Conservation (phyloP, 2,329 filamentous ascomycete species). For the Pezicula neosporulosa region DNA sequence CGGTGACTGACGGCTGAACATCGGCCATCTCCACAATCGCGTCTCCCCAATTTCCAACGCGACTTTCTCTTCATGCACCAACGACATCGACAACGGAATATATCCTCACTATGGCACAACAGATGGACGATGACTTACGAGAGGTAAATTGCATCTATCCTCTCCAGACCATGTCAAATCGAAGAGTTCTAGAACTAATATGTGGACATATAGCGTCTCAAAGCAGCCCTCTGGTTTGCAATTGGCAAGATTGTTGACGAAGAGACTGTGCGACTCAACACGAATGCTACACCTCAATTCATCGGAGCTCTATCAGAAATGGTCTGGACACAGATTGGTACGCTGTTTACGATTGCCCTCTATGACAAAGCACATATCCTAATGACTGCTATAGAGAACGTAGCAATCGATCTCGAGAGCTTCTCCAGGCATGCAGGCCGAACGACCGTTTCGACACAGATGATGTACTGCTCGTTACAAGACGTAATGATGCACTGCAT, state of each 20-base stretch:
- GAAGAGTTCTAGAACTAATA: no score
- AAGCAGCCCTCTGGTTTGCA: slow-evolving; percentile 79
- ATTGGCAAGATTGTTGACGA: slow-evolving; percentile 88
- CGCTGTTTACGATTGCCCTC: slow-evolving; percentile 8
- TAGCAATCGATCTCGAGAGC: slow-evolving; percentile 58
- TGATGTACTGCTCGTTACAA: slow-evolving; percentile 82
- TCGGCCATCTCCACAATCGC: slow-evolving; percentile 8
- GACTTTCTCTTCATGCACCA: neutral
- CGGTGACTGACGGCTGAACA: slow-evolving; percentile 4
- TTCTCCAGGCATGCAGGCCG: slow-evolving; percentile 78
- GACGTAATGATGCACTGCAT: slow-evolving; percentile 83
- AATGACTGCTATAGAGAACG: slow-evolving; percentile 38
- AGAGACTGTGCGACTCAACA: slow-evolving; percentile 66
- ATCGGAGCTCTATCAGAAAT: slow-evolving; percentile 83
- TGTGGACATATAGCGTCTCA: slow-evolving; percentile 58
- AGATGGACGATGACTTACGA: slow-evolving; percentile 19
- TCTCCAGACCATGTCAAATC: neutral
- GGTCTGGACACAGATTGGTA: slow-evolving; percentile 84
- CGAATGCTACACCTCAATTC: slow-evolving; percentile 90
- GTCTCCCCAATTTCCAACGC: slow-evolving; percentile 7
- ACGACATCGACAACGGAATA: neutral
- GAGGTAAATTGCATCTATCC: slow-evolving; percentile 10
- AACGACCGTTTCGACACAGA: slow-evolving; percentile 73
- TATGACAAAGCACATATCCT: neutral
- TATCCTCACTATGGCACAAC: slow-evolving; percentile 10